Evolutionary conservation across 2,329 filamentous ascomycete genomes (phyloP).

Genomic region (Aspergillus chevalieri): DNA sequence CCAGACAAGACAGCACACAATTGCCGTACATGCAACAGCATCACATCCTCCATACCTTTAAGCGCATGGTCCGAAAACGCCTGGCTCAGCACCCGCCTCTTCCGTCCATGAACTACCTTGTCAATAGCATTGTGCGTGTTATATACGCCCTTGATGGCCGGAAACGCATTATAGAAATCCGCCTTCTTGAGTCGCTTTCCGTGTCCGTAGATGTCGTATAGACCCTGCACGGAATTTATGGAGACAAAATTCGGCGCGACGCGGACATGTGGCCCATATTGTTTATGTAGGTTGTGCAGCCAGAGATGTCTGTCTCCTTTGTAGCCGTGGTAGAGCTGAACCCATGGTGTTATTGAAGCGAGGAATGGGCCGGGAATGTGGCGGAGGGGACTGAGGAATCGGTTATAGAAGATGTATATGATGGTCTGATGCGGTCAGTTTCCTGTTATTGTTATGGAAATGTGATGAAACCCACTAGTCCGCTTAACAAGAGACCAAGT

Average conservation of each 20-base stretch:
- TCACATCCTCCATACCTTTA: conserved; percentile 62
- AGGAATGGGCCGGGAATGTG: conserved; percentile 27
- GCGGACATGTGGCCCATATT: conserved; percentile 65
- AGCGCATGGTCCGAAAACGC: conserved; percentile 63
- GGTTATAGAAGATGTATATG: conserved; percentile 28
- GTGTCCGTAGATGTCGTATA: conserved; percentile 37
- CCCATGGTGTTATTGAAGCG: conserved; percentile 36
- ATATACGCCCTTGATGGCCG: conserved; percentile 56
- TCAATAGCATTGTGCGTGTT: conserved; percentile 70
- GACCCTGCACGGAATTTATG: conserved; percentile 64
- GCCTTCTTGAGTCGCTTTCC: conserved; percentile 50
- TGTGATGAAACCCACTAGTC: conserved; percentile 12
- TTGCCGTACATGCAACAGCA: conserved; percentile 59
- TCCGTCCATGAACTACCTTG: conserved; percentile 62
- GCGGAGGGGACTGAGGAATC: conserved; percentile 30
- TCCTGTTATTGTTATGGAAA: neutral
- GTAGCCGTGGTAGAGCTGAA: conserved; percentile 67
- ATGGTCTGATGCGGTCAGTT: conserved; percentile 13
- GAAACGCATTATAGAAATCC: conserved; percentile 68
- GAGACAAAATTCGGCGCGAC: conserved; percentile 72
- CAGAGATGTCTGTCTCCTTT: conserved; percentile 69
- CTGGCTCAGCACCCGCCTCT: conserved; percentile 65
- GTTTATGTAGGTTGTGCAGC: conserved; percentile 63
- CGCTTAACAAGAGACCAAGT: conserved; percentile 11
- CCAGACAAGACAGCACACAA: conserved; percentile 47